Evolutionary conservation across 2,329 filamentous ascomycete species (phyloP), one percentile per base, ranked within the genome.

Genomic region (Ophiocordyceps robertsii): DNA sequence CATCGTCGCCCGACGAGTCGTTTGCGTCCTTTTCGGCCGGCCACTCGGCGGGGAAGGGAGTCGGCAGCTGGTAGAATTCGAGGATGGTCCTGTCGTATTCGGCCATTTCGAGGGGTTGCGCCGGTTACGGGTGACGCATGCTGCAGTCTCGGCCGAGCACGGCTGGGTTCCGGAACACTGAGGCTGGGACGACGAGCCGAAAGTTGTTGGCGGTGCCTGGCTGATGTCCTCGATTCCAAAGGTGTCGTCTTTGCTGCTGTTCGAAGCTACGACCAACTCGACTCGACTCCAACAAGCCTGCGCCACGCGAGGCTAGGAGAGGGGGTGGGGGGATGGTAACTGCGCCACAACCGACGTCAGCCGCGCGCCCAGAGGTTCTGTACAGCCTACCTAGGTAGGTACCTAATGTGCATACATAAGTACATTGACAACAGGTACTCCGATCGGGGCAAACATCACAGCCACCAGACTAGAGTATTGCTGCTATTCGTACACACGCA

Each of bases 41-140:
- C 90, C 90, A 96, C 69, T 85, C 79, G 31, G 77, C 75, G 2
- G 90, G 90, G 60, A 79, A 89, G 17, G 84, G 70, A 13, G 73
- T 84, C 36, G 82, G 73, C 39, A 96, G 75, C 60, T 88, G 84
- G 67, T 96, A 96, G 66, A 94, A 88, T 53, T 88, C 88, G 54
- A 92, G 77, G 43, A 96, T 77, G 38, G 75, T 79, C 47, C 80
- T 72, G 56, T 92, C 82, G 54, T 80, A 75, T 56, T 92, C 84
- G 48, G 78, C 73, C 81, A 76, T 75, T 49, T 47, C 61, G 51
- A 40, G 38, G 30, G 39, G 40, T 27, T 38, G 10, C 5, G 36
- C 16, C 21, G 6, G 36, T 38, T 12, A 37, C 4, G 29, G 27
- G 14, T 14, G 41, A 13, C 13, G 19, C 36, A 42, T 42, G 41